Evolutionary conservation across 129 eudicot species (phyloP), one percentile per base, ranked within the genome.

Genomic region (Flaveria ramosissima): DNA sequence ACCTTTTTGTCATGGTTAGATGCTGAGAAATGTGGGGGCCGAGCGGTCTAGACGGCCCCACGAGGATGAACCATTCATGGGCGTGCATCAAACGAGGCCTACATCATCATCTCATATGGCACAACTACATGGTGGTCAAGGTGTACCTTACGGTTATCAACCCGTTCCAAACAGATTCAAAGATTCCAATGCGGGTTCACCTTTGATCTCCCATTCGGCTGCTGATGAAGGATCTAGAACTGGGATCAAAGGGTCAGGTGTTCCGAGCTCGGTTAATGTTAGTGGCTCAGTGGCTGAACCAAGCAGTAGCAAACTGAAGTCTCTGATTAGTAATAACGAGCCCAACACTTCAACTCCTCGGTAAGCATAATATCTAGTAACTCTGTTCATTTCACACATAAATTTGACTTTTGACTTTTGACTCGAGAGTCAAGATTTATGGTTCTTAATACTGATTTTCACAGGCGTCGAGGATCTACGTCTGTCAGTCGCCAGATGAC

Each of bases 191-290:
- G 73, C 73, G 45, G 85, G 93, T 23, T 81, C 96, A 12, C 84
- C 93, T 3, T 50, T 85, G 43, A 67, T 88, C 39, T 88, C 96
- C 43, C 91, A 90, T 53, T 80, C 83, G 3, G 98, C 92, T 84
- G 97, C 97, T 79, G 98, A 93, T 87, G 98, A 93, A 85, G 98
- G 98, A 39, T 93, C 98, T 6, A 85, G 97, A 66, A 93, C 98
- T 21, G 98, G 98, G 53, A 89, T 90, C 56, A 93, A 91, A 86
- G 97, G 98, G 52, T 89, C 97, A 4, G 98, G 96, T 71, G 60
- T 93, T 47, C 83, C 87, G 71, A 87, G 81, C 79, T 85, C 96
- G 6, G 64, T 85, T 23, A 88, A 88, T 75, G 84, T 81, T 69
- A 56, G 78, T 62, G 84, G 89, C 17, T 77, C 86, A 4, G 43